These are phyloP conservation scores for Aspergillus phoenicis DNA, from an alignment of 2,329 filamentous ascomycete genomes.

Conservation along the genomic window DNA sequence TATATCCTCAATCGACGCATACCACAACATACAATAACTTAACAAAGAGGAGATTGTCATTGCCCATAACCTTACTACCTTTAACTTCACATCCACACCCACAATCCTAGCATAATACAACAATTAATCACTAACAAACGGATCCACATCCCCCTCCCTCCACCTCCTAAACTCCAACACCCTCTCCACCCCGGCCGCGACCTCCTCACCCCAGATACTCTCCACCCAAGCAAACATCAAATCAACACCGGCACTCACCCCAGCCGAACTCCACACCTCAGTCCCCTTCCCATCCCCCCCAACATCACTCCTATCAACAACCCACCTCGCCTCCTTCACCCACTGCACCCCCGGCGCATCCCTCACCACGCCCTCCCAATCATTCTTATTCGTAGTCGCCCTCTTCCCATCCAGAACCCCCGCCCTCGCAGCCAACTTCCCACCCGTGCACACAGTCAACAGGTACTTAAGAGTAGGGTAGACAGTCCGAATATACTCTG, in stretches of 20 bases:
- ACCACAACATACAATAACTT: no score
- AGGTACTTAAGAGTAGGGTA: not conserved
- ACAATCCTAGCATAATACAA: not conserved
- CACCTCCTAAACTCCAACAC: not conserved
- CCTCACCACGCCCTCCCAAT: not conserved
- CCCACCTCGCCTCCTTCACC: conserved; percentile 14
- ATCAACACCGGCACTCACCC: not conserved
- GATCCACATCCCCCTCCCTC: not conserved
- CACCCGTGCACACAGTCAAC: conserved; percentile 5
- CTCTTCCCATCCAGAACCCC: conserved; percentile 11
- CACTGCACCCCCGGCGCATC: conserved; percentile 1
- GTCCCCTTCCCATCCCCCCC: no score
- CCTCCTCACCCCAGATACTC: not conserved
- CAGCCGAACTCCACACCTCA: conserved; percentile 4
- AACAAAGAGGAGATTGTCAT: no score
- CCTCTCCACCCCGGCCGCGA: not conserved
- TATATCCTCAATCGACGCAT: no score
- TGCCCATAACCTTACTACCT: not conserved
- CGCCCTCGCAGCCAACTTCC: conserved; percentile 1
- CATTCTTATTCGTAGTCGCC: conserved; percentile 15
- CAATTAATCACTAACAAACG: not conserved
- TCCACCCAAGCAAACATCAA: not conserved
- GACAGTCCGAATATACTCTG: not conserved
- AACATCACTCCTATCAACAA: not conserved
- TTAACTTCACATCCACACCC: not conserved